Conservation (phyloP, 345 rosid genomes). For the Erucastrum elatum region DNA sequence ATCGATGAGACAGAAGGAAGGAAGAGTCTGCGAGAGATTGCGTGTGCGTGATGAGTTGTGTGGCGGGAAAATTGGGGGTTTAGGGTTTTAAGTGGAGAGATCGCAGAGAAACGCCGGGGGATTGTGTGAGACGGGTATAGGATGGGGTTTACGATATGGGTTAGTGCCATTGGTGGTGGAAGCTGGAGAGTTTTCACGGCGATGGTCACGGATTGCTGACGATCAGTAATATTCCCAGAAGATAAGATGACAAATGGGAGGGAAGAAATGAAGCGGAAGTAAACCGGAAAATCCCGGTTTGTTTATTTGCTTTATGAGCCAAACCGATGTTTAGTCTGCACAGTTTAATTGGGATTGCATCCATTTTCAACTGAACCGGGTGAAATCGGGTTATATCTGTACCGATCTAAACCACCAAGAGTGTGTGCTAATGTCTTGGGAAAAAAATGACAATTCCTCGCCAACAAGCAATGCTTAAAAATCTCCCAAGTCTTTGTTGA, state of each 20-base stretch:
- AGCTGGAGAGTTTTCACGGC: neutral
- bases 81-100: conserved; percentile 31
- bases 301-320: neutral
- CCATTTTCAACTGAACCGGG: neutral
- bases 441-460: no score
- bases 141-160: conserved; percentile 38
- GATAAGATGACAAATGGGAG: conserved; percentile 37
- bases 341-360: neutral
- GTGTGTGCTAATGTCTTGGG: no score
- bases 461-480: no score
- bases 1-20: conserved; percentile 74
- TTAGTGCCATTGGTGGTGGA: conserved; percentile 43
- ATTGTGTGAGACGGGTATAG: conserved; percentile 18
- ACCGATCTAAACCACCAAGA: no score
- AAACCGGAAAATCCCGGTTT: conserved; percentile 6
- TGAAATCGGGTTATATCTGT: neutral
- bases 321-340: neutral
- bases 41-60: conserved; percentile 21
- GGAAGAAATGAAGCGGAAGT: conserved; percentile 14
- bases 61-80: conserved; percentile 39
- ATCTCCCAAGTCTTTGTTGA: no score
- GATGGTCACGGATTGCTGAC: conserved; percentile 1
- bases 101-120: conserved; percentile 20
- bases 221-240: neutral
- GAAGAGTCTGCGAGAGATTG: conserved; percentile 60